Base-by-base conservation (phyloP, 2,329 filamentous ascomycete species). In the Chalaropsis ovoidea region DNA sequence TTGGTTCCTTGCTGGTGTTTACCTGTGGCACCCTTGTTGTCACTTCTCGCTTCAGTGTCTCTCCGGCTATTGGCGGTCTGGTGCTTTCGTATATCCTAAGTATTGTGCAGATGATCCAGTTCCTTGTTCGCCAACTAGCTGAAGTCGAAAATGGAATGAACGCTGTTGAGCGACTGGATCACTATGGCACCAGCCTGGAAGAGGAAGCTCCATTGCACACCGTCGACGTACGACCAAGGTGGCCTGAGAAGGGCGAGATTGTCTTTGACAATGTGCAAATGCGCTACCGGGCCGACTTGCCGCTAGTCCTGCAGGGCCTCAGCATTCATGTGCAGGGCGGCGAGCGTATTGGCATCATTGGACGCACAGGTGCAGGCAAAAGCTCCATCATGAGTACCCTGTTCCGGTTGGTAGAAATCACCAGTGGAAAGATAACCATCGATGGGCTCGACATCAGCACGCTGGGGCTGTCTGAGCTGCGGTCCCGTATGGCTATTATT, bases 81-180 rank as follows among this genome's bases (percentile, higher is more conserved):
- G 91, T 97, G 0, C 81, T 99, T 24, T 94, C 89, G 60, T 97
- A 97, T 75, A 95, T 97, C 72, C 81, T 99, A 19, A 83, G 87
- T 15, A 95, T 96, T 71, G 91, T 95, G 19, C 90, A 95, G 74
- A 91, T 96, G 88, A 87, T 97, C 69, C 93, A 96, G 73, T 96
- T 96, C 75, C 93, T 90, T 0, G 90, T 97, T 19, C 85, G 94
- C 19, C 93, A 97, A 75, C 81, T 96, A 7, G 93, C 93, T 31
- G 93, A 96, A 75, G 90, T 97, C 8, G 93, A 97, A 75, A 97
- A 96, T 76, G 90, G 92, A 72, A 97, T 97, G 93, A 97, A 96
- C 74, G 87, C 92, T 0, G 94, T 95, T 0, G 93, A 97, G 76
- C 87, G 94, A 62, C 80, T 97, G 42, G 86, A 91, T 73, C 90